These are phyloP conservation scores for Globisporangium viniferum DNA, from an alignment of 352 stramenopile species.

Conservation along the genomic window DNA sequence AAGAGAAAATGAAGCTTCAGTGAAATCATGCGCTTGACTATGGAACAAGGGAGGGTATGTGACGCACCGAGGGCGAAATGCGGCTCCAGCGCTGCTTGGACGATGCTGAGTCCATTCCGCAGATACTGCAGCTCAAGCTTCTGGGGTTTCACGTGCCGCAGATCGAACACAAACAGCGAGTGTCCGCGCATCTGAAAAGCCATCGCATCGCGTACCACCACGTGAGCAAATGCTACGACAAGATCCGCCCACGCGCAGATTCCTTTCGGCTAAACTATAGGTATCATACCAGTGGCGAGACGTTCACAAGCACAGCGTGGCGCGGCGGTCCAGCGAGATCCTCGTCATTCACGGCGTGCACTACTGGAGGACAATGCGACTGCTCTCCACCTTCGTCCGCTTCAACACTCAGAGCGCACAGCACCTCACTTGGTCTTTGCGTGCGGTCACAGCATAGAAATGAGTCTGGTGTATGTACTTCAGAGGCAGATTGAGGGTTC, in stretches of 20 bases:
- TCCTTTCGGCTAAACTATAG: background rate
- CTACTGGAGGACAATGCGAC: background rate
- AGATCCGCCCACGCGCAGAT: background rate
- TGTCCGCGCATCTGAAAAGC: constrained; percentile 50
- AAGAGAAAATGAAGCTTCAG: background rate
- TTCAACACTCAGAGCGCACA: constrained; percentile 34
- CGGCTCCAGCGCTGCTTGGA: constrained; percentile 18
- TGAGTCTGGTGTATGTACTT: background rate
- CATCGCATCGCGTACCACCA: background rate
- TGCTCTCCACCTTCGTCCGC: constrained; percentile 5
- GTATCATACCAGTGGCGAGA: constrained; percentile 54
- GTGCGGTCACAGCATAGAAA: background rate
- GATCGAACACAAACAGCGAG: constrained; percentile 52
- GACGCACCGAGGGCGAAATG: constrained; percentile 50
- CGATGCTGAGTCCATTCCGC: constrained; percentile 22
- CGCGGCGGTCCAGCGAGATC: background rate
- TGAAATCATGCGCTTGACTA: background rate
- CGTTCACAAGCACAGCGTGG: constrained; percentile 54
- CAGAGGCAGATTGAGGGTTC: background rate
- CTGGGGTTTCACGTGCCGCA: constrained; percentile 33
- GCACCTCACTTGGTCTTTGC: constrained; percentile 39
- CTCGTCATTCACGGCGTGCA: background rate
- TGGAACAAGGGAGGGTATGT: background rate
- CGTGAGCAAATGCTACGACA: background rate
- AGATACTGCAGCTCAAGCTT: constrained; percentile 32